These are phyloP conservation scores for Prunus dulcis DNA, from an alignment of 306 rosid genomes.

Conservation along the genomic window DNA sequence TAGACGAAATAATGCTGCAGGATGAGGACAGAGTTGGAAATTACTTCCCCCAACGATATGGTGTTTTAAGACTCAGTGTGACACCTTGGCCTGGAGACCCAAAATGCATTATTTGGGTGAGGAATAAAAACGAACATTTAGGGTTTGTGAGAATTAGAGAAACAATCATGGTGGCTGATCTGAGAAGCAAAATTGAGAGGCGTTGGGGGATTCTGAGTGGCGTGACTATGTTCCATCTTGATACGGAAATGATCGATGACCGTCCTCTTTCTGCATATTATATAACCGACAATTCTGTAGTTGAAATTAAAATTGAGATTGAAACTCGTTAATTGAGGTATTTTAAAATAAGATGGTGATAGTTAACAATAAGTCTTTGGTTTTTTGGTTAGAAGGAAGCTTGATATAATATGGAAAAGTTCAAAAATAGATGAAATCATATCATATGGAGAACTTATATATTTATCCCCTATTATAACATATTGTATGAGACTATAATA, in stretches of 20 bases:
- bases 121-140: neutral
- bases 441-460: no score
- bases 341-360: neutral
- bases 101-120: constrained; percentile 24
- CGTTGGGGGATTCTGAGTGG: constrained; percentile 25
- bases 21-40: neutral
- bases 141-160: constrained; percentile 30
- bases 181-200: constrained; percentile 21
- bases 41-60: neutral
- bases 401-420: no score
- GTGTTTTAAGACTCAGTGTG: constrained; percentile 18
- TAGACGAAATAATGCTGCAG: neutral
- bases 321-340: constrained; percentile 11
- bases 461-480: no score
- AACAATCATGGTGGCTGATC: constrained; percentile 22
- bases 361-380: neutral
- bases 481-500: no score
- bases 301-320: constrained; percentile 12
- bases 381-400: neutral
- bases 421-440: no score
- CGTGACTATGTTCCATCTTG: constrained; percentile 10
- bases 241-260: constrained; percentile 7
- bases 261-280: constrained; percentile 32
- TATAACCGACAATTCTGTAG: constrained; percentile 21
- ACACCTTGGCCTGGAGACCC: neutral